A percentile compares a stretch with the other conserved stretches of the same genome.
Evolutionary conservation across 441 rosid genomes (phyloP).

Genomic region (Euphorbia schlechtendalii): DNA sequence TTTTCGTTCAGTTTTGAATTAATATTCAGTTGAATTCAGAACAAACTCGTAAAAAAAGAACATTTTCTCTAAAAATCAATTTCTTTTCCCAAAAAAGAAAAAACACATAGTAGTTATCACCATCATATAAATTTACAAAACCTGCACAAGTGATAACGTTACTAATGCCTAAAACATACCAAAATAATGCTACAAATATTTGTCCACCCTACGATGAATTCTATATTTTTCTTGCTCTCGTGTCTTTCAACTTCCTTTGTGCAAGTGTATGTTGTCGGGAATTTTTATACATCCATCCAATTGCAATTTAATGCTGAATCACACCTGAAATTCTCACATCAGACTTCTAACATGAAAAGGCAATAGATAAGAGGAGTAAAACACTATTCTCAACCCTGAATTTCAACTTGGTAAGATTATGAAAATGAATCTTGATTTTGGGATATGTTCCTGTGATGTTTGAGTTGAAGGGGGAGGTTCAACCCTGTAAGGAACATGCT

Average conservation of each 20-base stretch:
- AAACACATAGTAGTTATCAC: background rate
- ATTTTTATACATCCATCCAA: conserved; percentile 10
- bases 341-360: conserved; percentile 10
- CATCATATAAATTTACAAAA: conserved; percentile 15
- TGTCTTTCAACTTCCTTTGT: conserved; percentile 3
- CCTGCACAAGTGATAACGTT: conserved; percentile 8
- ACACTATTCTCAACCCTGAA: background rate
- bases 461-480: background rate
- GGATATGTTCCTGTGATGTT: background rate
- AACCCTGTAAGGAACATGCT: background rate
- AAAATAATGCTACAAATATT: conserved; percentile 12
- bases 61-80: conserved; percentile 1
- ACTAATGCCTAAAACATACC: conserved; percentile 13
- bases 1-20: background rate
- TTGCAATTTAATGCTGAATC: conserved; percentile 20
- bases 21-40: background rate
- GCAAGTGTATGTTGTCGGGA: conserved; percentile 4
- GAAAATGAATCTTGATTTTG: background rate
- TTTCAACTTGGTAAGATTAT: background rate
- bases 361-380: background rate
- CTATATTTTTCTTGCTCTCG: background rate
- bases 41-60: conserved; percentile 6
- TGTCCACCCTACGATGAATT: background rate
- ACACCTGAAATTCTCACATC: conserved; percentile 32
- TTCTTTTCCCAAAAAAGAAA: background rate